Base-by-base conservation (phyloP, 495 filamentous ascomycete species). In the Penicillium samsonianum region DNA sequence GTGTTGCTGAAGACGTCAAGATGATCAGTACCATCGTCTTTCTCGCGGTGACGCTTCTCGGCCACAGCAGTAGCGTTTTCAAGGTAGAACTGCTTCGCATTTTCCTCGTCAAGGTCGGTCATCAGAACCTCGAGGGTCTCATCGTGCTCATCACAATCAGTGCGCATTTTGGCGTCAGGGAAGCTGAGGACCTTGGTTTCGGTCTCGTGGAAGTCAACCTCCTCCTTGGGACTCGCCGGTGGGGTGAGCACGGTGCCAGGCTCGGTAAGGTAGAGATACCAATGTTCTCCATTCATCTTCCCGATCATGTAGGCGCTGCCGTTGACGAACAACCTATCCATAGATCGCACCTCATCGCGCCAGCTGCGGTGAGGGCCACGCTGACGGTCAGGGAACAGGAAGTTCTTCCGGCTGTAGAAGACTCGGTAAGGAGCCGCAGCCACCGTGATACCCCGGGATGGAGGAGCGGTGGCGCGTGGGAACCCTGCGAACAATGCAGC, bases 271-370 rank as follows among this genome's bases (percentile, higher is more conserved):
- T 98, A 99, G 38, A 99, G 78, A 67, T 98, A 98, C 95, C 95
- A 99, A 67, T 99, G 95, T 74, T 98, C 95, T 58, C 94, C 93
- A 67, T 99, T 99, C 92, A 98, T 97, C 73, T 96, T 96, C 62
- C 95, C 95, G 59, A 99, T 94, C 92, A 98, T 95, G 75, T 99
- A 99, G 30, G 95, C 95, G 72, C 93, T 98, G 41, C 95, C 95
- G 54, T 90, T 88, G 45, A 88, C 79, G 70, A 98, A 98, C 65
- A 90, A 87, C 64, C 85, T 84, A 75, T 99, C 95, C 57, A 99
- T 80, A 59, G 84, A 94, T 53, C 84, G 86, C 61, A 99, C 95
- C 69, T 99, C 95, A 64, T 97, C 86, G 62, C 90, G 87, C 95
- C 95, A 99, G 84, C 92, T 98, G 55, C 91, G 88, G 70, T 99